Evolutionary conservation across 2,329 filamentous ascomycete genomes (phyloP).

Genomic region (Capronia epimyces): DNA sequence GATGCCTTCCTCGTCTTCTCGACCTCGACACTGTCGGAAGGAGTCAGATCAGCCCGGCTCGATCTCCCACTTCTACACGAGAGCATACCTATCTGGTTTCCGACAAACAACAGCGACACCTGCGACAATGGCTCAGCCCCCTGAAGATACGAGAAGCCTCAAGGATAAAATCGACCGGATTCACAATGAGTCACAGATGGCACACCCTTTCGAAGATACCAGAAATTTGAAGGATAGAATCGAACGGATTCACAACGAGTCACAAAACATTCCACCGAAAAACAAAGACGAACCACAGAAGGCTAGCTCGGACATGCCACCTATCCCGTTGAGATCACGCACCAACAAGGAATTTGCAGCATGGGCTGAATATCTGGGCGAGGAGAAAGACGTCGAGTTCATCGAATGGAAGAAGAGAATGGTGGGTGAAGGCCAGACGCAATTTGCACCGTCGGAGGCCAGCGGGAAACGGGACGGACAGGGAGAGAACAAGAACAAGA

Average conservation of each 20-base stretch:
- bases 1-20: too few relatives aligned
- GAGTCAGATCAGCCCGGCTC: neutral
- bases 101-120: neutral
- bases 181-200: neutral
- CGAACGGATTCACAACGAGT: too few relatives aligned
- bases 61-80: neutral
- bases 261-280: too few relatives aligned
- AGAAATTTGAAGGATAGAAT: neutral
- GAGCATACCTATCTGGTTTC: neutral
- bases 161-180: neutral
- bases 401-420: slow-evolving; percentile 12
- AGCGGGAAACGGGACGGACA: neutral
- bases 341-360: slow-evolving; percentile 8
- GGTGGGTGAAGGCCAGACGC: neutral
- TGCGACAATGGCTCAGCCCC: neutral
- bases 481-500: neutral
- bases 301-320: neutral
- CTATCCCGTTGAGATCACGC: neutral
- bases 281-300: neutral
- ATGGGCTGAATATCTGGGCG: slow-evolving; percentile 12
- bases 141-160: neutral
- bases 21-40: too few relatives aligned
- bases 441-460: neutral
- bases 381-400: slow-evolving; percentile 8
- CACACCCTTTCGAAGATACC: too few relatives aligned